Percentiles rank a stretch among this genome's conserved stretches.
Evolutionary conservation across 257 asterid species (phyloP).

Genomic region (Fraxinus anomala): DNA sequence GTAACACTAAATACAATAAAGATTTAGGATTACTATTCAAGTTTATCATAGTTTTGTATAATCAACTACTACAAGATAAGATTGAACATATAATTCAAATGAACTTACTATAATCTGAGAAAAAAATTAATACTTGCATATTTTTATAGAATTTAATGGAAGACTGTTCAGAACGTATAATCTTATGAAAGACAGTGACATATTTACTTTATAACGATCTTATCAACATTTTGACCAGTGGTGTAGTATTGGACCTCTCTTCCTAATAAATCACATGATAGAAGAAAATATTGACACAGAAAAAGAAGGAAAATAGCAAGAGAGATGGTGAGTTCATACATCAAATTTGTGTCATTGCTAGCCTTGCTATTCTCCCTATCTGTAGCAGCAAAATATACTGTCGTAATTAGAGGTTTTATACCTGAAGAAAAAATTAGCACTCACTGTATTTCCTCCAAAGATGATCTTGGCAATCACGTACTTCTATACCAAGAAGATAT

Average conservation of each 20-base stretch:
- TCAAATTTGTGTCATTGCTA: background rate
- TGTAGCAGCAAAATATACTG: background rate
- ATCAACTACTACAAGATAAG: background rate
- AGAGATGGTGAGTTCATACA: background rate
- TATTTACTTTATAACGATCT: no score
- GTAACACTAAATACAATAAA: background rate
- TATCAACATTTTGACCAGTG: no score
- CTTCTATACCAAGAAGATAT: background rate
- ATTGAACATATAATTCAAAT: background rate
- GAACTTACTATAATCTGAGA: background rate
- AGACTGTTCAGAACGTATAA: background rate
- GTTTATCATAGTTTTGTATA: background rate
- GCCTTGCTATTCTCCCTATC: background rate
- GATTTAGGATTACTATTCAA: background rate
- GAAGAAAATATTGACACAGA: background rate
- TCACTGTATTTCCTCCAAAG: constrained; percentile 14
- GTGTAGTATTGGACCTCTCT: background rate
- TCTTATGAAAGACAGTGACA: background rate
- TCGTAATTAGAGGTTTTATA: background rate
- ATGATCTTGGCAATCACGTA: constrained; percentile 13
- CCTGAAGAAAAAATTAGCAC: background rate
- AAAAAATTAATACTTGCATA: background rate
- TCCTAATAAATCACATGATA: background rate
- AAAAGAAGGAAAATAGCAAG: background rate
- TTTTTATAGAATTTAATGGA: background rate